These are phyloP conservation scores for Candida loeiensis DNA, from an alignment of 805 yeast species.

Conservation along the genomic window DNA sequence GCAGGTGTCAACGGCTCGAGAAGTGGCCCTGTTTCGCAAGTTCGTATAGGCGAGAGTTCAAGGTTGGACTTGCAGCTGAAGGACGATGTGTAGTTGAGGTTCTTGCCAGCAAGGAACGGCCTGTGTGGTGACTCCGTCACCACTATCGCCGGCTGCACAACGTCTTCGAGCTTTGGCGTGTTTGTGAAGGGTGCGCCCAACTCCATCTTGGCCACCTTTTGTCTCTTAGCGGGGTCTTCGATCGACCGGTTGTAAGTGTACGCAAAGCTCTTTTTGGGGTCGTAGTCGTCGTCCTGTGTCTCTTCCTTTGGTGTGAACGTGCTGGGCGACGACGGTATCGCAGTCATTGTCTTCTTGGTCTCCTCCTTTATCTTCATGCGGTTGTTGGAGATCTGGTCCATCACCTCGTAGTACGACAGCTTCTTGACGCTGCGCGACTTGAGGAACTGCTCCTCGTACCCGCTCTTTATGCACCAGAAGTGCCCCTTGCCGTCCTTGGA, in stretches of 20 bases:
- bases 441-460: constrained; percentile 76
- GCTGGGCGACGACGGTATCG: constrained; percentile 34
- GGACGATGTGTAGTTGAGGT: constrained; percentile 56
- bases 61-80: constrained; percentile 64
- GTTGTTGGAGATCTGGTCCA: constrained; percentile 33
- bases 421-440: constrained; percentile 54
- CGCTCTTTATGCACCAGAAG: constrained; percentile 88
- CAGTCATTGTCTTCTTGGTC: constrained; percentile 17
- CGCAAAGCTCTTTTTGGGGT: constrained; percentile 6
- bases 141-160: constrained; percentile 20
- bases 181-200: constrained; percentile 13
- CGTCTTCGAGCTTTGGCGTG: constrained; percentile 5
- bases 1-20: constrained; percentile 61
- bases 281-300: constrained; percentile 7
- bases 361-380: constrained; percentile 13
- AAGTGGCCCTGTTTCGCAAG: constrained; percentile 60
- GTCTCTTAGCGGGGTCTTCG: constrained; percentile 5
- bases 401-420: constrained; percentile 40
- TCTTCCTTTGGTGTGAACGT: constrained; percentile 9
- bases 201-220: neutral
- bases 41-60: constrained; percentile 58
- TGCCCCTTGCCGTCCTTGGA: constrained; percentile 90
- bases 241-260: constrained; percentile 7
- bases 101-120: constrained; percentile 39
- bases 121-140: constrained; percentile 32